Evolutionary conservation across 2,329 filamentous ascomycete genomes (phyloP).

Genomic region (Leptographium radiaticola): DNA sequence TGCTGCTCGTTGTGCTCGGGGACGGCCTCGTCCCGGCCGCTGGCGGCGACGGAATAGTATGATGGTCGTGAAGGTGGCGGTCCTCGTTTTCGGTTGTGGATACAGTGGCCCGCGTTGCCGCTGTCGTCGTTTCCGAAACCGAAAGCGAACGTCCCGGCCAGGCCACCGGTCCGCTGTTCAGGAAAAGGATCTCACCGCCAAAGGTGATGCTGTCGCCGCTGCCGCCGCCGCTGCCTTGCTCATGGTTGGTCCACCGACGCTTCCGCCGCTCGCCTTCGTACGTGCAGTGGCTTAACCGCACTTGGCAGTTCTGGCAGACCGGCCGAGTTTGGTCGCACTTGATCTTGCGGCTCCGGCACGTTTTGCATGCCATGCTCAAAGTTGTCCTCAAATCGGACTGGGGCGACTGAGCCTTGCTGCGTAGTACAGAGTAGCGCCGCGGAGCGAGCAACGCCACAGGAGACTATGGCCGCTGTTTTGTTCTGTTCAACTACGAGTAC

Average conservation of each 20-base stretch:
- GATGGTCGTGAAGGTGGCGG: neutral
- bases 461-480: neutral
- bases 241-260: neutral
- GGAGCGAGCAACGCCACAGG: neutral
- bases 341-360: slow-evolving; percentile 6
- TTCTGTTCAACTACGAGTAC: neutral
- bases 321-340: slow-evolving; percentile 6
- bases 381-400: neutral
- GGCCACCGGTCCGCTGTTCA: neutral
- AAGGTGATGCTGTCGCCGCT: neutral
- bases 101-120: neutral
- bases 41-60: neutral
- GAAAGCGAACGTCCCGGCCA: neutral
- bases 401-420: neutral
- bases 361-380: slow-evolving; percentile 4
- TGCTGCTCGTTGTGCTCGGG: neutral
- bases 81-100: neutral
- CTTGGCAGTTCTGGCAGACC: slow-evolving; percentile 7
- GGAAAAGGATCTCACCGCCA: neutral
- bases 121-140: neutral
- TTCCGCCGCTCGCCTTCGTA: slow-evolving; percentile 5
- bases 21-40: neutral
- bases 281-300: slow-evolving; percentile 1
- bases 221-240: neutral
- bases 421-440: neutral